These are phyloP conservation scores for Cantharellus anzutake DNA, from an alignment of 768 basidiomycete species.

Conservation along the genomic window DNA sequence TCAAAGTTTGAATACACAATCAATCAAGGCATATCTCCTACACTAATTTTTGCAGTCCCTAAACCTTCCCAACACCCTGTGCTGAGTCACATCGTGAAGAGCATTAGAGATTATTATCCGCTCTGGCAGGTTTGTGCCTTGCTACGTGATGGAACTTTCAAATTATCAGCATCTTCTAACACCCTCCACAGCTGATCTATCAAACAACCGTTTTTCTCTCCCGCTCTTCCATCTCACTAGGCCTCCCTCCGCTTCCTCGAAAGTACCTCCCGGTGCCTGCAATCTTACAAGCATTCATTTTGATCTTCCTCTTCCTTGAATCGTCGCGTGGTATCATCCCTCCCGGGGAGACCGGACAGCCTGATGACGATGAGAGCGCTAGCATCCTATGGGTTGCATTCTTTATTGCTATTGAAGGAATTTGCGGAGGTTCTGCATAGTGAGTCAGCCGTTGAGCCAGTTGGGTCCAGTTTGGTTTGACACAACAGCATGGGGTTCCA, in stretches of 20 bases:
- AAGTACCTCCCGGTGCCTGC: constrained; percentile 56
- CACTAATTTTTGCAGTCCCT: constrained; percentile 74
- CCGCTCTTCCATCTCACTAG: constrained; percentile 74
- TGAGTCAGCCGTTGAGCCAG: constrained; percentile 21
- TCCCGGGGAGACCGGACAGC: too few relatives aligned
- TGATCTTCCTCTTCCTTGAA: constrained; percentile 42
- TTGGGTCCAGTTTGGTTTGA: too few relatives aligned
- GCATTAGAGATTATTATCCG: constrained; percentile 83
- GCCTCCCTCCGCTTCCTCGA: constrained; percentile 58
- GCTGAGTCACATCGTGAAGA: constrained; percentile 61
- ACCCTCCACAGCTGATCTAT: constrained; percentile 43
- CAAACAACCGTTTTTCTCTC: constrained; percentile 88
- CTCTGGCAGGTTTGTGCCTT: constrained; percentile 58
- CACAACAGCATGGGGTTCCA: too few relatives aligned
- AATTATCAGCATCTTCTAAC: neutral
- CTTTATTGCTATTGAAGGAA: constrained; percentile 72
- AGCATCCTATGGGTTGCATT: constrained; percentile 49
- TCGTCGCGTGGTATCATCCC: constrained; percentile 49
- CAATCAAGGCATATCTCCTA: constrained; percentile 86
- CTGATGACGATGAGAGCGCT: constrained; percentile 20
- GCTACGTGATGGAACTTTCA: neutral
- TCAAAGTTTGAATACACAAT: constrained; percentile 76
- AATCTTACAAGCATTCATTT: constrained; percentile 47
- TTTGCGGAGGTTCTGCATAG: constrained; percentile 90
- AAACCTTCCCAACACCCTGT: constrained; percentile 35